Conservation (phyloP, 78 protist species). For the slime mould (Dictyostelium discoideum) region dicty_2.7 NC_007091.3:3615001-3615500, state of each 20-base stretch:
- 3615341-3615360: constrained; percentile 1
- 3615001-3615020: not conserved
- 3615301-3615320: not conserved
- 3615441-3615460: not conserved
- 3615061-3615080: not conserved
- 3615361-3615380: not conserved
- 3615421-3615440: constrained; percentile 2
- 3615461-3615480: not conserved
- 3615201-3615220: not conserved
- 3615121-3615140: not conserved
- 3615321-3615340: not conserved
- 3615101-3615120: constrained; percentile 20
- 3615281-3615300: constrained; percentile 5
- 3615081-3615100: not conserved
- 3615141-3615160: not conserved
- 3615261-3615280: not conserved
- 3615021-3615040: not conserved
- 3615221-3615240: not conserved
- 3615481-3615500: too few relatives aligned
- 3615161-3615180: not conserved
- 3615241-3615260: not conserved
- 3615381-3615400: not conserved
- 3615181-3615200: not conserved
- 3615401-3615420: not conserved
- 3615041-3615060: not conserved